Percentiles rank a stretch among this genome's conserved stretches.
Evolutionary conservation across 495 filamentous ascomycete species (phyloP).

Genomic region (Amorphotheca resinae): DNA sequence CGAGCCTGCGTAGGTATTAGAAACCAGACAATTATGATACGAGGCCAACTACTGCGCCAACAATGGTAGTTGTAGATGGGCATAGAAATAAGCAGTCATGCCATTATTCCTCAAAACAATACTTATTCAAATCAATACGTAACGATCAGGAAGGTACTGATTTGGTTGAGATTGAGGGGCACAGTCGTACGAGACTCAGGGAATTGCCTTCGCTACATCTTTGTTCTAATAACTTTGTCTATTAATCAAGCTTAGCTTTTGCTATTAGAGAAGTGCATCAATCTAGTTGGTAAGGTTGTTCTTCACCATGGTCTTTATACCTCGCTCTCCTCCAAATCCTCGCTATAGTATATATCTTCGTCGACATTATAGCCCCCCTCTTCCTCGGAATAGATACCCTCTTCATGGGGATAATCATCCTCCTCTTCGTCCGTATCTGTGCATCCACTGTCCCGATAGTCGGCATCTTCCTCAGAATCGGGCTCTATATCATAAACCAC

Average conservation of each 20-base stretch:
- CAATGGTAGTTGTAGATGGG: too few species aligned
- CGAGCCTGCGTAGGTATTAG: too few species aligned
- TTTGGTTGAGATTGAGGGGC: too few species aligned
- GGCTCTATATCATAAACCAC: not conserved
- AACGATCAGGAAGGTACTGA: too few species aligned
- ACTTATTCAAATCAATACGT: too few species aligned
- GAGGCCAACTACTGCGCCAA: too few species aligned
- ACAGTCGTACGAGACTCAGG: too few species aligned
- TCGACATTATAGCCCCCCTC: not conserved
- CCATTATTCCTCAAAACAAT: too few species aligned
- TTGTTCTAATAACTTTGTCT: not conserved
- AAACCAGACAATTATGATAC: too few species aligned
- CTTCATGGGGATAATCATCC: not conserved
- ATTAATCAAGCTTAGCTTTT: not conserved
- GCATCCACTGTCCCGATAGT: not conserved
- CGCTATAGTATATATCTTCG: not conserved
- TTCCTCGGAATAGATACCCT: not conserved
- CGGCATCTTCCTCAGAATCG: not conserved
- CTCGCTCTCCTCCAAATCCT: not conserved
- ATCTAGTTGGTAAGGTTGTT: not conserved
- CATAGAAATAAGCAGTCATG: too few species aligned
- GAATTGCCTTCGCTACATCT: not conserved
- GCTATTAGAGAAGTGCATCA: not conserved
- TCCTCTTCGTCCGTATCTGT: not conserved
- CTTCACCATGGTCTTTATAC: not conserved